Evolutionary conservation across 768 basidiomycete genomes (phyloP).

Genomic region (Agaricus blazei): DNA sequence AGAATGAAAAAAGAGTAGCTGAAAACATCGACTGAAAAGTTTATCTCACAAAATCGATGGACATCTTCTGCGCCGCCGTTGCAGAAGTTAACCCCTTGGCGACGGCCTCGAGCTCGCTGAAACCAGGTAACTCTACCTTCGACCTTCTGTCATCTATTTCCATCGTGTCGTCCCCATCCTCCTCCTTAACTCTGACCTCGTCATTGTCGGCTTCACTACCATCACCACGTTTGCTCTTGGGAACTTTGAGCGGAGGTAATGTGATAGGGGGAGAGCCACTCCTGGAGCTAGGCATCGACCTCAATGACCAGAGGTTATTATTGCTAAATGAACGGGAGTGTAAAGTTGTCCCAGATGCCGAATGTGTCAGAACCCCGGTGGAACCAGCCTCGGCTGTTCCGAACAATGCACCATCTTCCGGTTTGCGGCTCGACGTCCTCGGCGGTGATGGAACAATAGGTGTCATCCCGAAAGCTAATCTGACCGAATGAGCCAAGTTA

Average conservation of each 20-base stretch:
- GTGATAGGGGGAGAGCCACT: constrained; percentile 69
- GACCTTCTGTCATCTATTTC: constrained; percentile 12
- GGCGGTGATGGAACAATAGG: constrained; percentile 53
- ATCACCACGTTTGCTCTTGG: constrained; percentile 13
- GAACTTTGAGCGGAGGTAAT: constrained; percentile 60
- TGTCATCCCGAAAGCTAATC: constrained; percentile 89
- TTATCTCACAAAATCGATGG: constrained; percentile 14
- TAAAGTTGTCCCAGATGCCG: constrained; percentile 12
- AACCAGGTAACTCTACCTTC: constrained; percentile 54
- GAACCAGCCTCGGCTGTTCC: constrained; percentile 17
- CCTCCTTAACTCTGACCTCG: constrained; percentile 9
- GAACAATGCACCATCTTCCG: constrained; percentile 17
- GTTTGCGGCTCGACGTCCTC: constrained; percentile 31
- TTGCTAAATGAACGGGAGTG: constrained; percentile 13
- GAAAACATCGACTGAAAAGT: not conserved
- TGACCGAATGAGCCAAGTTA: constrained; percentile 79
- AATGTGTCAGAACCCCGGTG: constrained; percentile 8
- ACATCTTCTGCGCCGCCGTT: constrained; percentile 16
- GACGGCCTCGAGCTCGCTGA: constrained; percentile 61
- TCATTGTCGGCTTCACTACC: constrained; percentile 14
- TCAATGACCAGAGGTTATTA: constrained; percentile 10
- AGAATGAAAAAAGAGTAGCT: not conserved
- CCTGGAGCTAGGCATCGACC: constrained; percentile 52
- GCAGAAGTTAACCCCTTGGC: constrained; percentile 16
- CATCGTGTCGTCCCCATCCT: constrained; percentile 6